phyloP scores from a whole-genome alignment of 768 basidiomycete genomes.

The Inosperma sp. region DNA sequence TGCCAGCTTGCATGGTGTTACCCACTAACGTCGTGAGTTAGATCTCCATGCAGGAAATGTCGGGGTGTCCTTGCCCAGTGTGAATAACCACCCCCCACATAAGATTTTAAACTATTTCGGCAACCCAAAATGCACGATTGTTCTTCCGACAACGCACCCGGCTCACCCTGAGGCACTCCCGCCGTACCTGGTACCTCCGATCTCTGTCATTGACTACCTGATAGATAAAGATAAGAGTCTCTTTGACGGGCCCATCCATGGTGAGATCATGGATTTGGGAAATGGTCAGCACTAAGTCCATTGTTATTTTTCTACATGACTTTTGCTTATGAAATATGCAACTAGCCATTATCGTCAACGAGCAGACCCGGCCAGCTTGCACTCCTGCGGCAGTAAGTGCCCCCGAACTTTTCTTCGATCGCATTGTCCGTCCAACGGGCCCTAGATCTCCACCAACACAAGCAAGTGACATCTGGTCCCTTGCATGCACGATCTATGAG shows the following conservation, averaged over 20 bases:
- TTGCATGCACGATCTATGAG: slow-evolving; percentile 12
- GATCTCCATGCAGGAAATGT: slow-evolving; percentile 12
- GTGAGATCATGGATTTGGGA: slow-evolving; percentile 9
- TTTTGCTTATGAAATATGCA: not conserved
- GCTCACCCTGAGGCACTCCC: not conserved
- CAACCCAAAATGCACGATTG: slow-evolving; percentile 9
- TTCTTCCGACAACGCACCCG: not conserved
- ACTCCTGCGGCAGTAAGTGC: slow-evolving; percentile 6
- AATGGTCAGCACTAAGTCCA: slow-evolving; percentile 7
- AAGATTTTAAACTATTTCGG: slow-evolving; percentile 4
- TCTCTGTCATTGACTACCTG: not conserved
- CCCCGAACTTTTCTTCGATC: slow-evolving; percentile 9
- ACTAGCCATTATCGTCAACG: slow-evolving; percentile 4
- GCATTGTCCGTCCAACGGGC: not conserved
- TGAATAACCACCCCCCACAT: not conserved
- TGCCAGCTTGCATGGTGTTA: not conserved
- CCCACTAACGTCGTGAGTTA: not conserved
- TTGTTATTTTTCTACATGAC: not conserved
- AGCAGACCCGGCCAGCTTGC: not conserved
- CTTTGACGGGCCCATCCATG: not conserved
- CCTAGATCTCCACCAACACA: not conserved
- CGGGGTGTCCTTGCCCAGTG: slow-evolving; percentile 9
- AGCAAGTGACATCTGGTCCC: slow-evolving; percentile 14
- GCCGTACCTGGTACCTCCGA: not conserved
- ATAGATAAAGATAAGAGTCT: not conserved